Conservation (phyloP, 495 filamentous ascomycete species). For the Mytilinidion resinicola region DNA sequence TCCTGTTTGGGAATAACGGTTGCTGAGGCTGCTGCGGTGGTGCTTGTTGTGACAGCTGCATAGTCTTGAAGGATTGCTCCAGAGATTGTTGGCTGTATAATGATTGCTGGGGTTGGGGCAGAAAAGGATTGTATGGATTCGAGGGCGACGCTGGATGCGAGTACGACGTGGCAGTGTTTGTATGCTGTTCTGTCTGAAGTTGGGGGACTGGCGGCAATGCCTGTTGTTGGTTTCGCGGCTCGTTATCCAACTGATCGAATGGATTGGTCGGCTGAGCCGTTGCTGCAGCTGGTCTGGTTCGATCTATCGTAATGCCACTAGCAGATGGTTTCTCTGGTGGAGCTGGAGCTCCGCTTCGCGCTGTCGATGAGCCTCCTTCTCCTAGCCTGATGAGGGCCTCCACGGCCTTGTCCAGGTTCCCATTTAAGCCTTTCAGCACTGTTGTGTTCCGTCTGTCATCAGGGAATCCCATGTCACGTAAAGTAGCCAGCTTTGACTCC, state of each 20-base stretch:
- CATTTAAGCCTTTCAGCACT: conserved; percentile 70
- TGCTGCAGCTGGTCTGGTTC: conserved; percentile 5
- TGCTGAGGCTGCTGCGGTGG: conserved; percentile 55
- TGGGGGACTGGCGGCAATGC: conserved; percentile 11
- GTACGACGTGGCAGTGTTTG: conserved; percentile 9
- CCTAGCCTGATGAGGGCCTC: conserved; percentile 77
- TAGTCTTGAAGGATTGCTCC: conserved; percentile 62
- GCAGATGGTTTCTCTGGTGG: conserved; percentile 12
- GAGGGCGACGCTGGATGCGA: conserved; percentile 17
- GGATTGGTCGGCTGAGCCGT: conserved; percentile 42
- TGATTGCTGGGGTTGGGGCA: conserved; percentile 17
- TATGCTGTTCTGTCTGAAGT: conserved; percentile 14
- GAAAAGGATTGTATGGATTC: conserved; percentile 31
- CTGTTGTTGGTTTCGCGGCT: conserved; percentile 19
- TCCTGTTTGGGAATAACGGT: conserved; percentile 75
- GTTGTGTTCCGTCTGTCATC: conserved; percentile 75
- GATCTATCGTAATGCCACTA: conserved; percentile 27
- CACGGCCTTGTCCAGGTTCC: conserved; percentile 76
- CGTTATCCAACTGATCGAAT: conserved; percentile 42
- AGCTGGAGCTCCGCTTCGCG: conserved; percentile 16
- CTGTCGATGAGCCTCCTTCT: conserved; percentile 43
- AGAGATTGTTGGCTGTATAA: conserved; percentile 29
- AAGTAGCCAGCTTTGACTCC: conserved; percentile 63
- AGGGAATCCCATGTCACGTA: conserved; percentile 88
- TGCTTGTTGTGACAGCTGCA: conserved; percentile 53